Evolutionary conservation across 768 basidiomycete genomes (phyloP).

Genomic region (Lanmaoa rubissima): DNA sequence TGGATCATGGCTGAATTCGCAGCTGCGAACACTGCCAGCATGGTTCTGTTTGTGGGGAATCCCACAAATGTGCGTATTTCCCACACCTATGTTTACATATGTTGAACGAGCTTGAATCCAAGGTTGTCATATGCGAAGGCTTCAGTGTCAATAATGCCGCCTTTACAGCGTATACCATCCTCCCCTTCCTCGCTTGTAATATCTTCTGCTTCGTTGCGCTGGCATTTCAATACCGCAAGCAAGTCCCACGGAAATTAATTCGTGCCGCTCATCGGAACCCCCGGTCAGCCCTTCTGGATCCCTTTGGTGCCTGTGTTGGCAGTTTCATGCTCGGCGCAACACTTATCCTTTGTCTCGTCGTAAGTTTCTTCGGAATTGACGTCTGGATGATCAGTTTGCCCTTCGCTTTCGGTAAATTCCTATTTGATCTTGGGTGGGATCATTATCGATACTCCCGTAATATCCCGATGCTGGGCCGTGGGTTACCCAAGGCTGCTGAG

Average conservation of each 20-base stretch:
- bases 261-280: slow-evolving; percentile 42
- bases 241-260: slow-evolving; percentile 49
- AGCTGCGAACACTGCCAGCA: slow-evolving; percentile 75
- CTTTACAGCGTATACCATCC: slow-evolving; percentile 79
- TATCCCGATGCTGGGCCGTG: slow-evolving; percentile 20
- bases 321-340: slow-evolving; percentile 62
- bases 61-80: slow-evolving; percentile 67
- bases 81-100: not conserved
- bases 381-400: slow-evolving; percentile 86
- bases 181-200: slow-evolving; percentile 73
- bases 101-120: not conserved
- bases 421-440: slow-evolving; percentile 64
- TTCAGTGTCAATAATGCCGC: slow-evolving; percentile 75
- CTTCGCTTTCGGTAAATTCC: slow-evolving; percentile 69
- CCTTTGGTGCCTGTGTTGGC: slow-evolving; percentile 71
- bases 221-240: slow-evolving; percentile 54
- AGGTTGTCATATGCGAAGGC: slow-evolving; percentile 81
- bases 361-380: slow-evolving; percentile 72
- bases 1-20: slow-evolving; percentile 79
- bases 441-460: slow-evolving; percentile 42
- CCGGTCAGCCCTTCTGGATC: slow-evolving; percentile 68
- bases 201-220: slow-evolving; percentile 62
- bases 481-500: not conserved
- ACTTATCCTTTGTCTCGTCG: slow-evolving; percentile 70
- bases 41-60: slow-evolving; percentile 81